phyloP scores from a whole-genome alignment of 257 asterid genomes.

The Dorcoceras hygrometricum region DNA sequence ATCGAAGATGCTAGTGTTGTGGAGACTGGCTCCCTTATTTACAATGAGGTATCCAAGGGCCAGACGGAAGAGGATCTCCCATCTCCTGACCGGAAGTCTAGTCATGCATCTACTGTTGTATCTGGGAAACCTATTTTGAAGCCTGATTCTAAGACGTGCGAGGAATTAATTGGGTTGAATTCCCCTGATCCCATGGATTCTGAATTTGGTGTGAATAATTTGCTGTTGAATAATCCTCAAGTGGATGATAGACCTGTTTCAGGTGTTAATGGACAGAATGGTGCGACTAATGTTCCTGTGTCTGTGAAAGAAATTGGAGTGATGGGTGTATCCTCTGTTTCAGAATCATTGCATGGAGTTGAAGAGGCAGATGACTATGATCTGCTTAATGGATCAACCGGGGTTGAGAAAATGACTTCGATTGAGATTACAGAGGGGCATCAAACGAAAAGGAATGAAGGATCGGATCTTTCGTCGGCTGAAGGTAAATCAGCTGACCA shows the following conservation, averaged over 20 bases:
- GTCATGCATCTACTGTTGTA: constrained; percentile 31
- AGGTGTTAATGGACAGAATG: constrained; percentile 33
- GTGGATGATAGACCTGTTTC: constrained; percentile 36
- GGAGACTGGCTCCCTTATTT: constrained; percentile 38
- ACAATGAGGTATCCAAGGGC: constrained; percentile 42
- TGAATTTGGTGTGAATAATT: constrained; percentile 29
- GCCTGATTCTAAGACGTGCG: constrained; percentile 40
- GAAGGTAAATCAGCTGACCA: constrained; percentile 26
- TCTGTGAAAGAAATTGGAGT: constrained; percentile 27
- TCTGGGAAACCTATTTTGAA: constrained; percentile 29
- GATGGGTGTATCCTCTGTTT: constrained; percentile 26
- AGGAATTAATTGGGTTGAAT: constrained; percentile 29
- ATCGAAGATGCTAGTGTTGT: constrained; percentile 62
- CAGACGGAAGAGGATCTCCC: constrained; percentile 39
- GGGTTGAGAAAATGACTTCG: constrained; percentile 26
- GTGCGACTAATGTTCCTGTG: constrained; percentile 25
- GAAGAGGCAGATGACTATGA: constrained; percentile 30
- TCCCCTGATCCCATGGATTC: constrained; percentile 36
- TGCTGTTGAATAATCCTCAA: constrained; percentile 21
- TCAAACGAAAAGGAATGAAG: constrained; percentile 30
- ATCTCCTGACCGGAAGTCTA: constrained; percentile 31
- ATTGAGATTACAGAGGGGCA: constrained; percentile 33
- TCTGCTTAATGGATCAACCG: constrained; percentile 26
- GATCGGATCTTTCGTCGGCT: constrained; percentile 25
- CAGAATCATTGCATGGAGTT: constrained; percentile 26